Base-by-base conservation (phyloP, 139 green algal species). In the Coelastrella sp. region DNA sequence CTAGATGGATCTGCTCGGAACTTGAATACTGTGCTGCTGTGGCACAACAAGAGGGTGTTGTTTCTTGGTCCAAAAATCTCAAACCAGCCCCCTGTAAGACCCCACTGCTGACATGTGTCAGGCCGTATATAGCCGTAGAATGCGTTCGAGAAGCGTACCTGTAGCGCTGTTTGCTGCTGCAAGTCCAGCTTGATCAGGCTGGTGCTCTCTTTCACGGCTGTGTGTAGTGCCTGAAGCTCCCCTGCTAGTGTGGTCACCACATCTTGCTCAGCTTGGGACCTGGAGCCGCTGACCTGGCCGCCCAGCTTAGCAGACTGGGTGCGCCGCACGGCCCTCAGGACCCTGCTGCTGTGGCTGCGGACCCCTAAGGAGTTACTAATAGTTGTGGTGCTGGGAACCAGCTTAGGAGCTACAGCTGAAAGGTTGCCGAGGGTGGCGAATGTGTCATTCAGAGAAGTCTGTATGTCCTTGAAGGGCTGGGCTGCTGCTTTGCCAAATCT, bases 151-250 rank as follows among this genome's bases (percentile, higher is more conserved):
- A 71, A 20, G 3, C 77, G 6, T 75, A 90, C 82, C 83, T 87
- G 89, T 85, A 90, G 64, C 3, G 83, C 83, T 6, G 84, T 90
- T 22, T 90, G 89, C 65, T 92, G 83, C 89, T 92, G 89, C 83
- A 85, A 20, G 76, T 92, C 77, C 22, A 90, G 74, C 77, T 79
- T 59, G 23, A 90, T 11, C 56, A 90, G 56, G 54, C 82, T 73
- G 54, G 47, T 65, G 60, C 20, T 60, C 73, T 92, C 89, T 17
- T 73, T 81, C 7, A 92, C 71, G 19, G 76, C 65, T 14, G 16
- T 59, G 17, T 86, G 66, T 32, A 89, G 7, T 19, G 54, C 76
- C 64, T 81, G n/a, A 64, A 82, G 47, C 66, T 54, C 58, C 23
- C 23, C 61, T 68, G 90, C 23, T 13, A 75, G 7, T 6, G 56